phyloP scores from a whole-genome alignment of 768 basidiomycete species.

The Rhizopogon salebrosus region DNA sequence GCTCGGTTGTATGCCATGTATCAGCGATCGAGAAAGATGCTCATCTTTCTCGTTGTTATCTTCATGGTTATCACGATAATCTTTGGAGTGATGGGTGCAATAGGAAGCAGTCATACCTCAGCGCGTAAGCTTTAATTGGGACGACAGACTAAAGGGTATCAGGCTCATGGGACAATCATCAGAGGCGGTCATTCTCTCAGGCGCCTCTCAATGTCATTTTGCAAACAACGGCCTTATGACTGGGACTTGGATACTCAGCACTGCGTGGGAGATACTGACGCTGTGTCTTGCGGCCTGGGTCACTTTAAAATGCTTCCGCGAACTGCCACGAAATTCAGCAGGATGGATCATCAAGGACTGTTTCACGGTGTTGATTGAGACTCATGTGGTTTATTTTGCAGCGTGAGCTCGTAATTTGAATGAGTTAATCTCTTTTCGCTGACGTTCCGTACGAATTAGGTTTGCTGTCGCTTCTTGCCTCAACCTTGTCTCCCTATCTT shows the following conservation, averaged over 20 bases:
- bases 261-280: neutral
- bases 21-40: neutral
- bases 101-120: neutral
- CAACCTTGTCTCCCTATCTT: too few relatives aligned
- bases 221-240: neutral
- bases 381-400: too few relatives aligned
- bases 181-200: neutral
- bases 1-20: neutral
- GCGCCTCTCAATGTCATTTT: neutral
- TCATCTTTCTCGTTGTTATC: neutral
- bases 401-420: too few relatives aligned
- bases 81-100: neutral
- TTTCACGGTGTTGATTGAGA: too few relatives aligned
- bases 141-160: neutral
- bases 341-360: too few relatives aligned
- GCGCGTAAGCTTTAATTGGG: neutral
- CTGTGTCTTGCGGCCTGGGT: neutral
- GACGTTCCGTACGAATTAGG: too few relatives aligned
- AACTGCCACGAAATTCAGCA: too few relatives aligned
- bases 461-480: too few relatives aligned
- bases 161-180: neutral
- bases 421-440: too few relatives aligned
- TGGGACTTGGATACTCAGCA: neutral
- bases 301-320: neutral
- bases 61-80: neutral